phyloP scores from a whole-genome alignment of 1,284 basidiomycete species.

The Trichosporon sp. region DNA sequence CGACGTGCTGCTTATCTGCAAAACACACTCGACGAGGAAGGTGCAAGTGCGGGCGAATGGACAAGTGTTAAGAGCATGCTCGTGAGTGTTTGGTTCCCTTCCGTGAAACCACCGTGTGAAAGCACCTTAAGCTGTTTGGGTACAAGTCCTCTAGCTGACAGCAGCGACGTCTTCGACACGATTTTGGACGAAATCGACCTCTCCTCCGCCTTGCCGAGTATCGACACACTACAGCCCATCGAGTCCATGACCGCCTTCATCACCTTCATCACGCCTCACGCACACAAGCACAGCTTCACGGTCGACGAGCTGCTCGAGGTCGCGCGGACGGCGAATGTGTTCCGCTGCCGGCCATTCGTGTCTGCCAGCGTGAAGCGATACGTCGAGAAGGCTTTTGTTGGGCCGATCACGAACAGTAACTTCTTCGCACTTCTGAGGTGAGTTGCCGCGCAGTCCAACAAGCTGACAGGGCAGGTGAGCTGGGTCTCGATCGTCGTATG shows the following conservation, averaged over 20 bases:
- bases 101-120: not conserved
- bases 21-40: not conserved
- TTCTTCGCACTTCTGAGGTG: slow-evolving; percentile 12
- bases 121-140: too few species aligned
- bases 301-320: slow-evolving; percentile 12
- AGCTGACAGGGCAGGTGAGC: slow-evolving; percentile 7
- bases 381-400: not conserved
- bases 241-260: slow-evolving; percentile 10
- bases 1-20: slow-evolving; percentile 10
- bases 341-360: slow-evolving; percentile 7
- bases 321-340: not conserved
- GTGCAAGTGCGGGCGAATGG: slow-evolving; percentile 7
- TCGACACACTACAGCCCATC: slow-evolving; percentile 10
- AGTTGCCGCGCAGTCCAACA: not conserved
- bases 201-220: not conserved
- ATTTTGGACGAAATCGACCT: slow-evolving; percentile 3
- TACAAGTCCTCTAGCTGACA: not conserved
- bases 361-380: slow-evolving; percentile 9
- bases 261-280: slow-evolving; percentile 16
- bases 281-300: slow-evolving; percentile 8
- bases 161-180: slow-evolving; percentile 17
- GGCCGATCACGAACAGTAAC: slow-evolving; percentile 17
- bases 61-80: not conserved
- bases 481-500: not conserved
- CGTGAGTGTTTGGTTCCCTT: not conserved